A percentile compares a stretch with the other conserved stretches of the same genome.
phyloP scores from a whole-genome alignment of 192 early-diverging fungal species.

The Lobosporangium transversale region DNA sequence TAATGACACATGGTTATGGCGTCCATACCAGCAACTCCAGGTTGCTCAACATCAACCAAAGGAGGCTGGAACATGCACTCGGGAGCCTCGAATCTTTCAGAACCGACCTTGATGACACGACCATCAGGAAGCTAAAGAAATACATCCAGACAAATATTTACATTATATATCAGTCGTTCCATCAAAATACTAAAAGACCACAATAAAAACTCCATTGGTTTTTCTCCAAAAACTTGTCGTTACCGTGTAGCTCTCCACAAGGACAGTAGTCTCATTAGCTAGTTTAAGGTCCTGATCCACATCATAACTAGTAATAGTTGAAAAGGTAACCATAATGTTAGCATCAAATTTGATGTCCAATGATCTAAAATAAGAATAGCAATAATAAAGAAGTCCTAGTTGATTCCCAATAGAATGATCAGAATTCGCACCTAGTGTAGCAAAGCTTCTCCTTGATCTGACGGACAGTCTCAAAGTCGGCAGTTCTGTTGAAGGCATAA shows the following conservation, averaged over 20 bases:
- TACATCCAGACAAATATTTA: too few relatives aligned
- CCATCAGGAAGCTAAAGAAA: constrained; percentile 89
- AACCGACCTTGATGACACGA: constrained; percentile 97
- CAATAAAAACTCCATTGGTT: too few relatives aligned
- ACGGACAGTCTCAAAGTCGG: constrained; percentile 97
- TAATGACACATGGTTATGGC: background rate
- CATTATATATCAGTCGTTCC: too few relatives aligned
- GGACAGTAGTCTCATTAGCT: constrained; percentile 95
- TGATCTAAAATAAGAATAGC: too few relatives aligned
- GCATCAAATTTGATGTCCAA: too few relatives aligned
- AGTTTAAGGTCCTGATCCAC: constrained; percentile 93
- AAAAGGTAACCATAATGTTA: too few relatives aligned
- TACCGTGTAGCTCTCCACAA: constrained; percentile 95
- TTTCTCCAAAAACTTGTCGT: background rate
- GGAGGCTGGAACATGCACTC: constrained; percentile 99
- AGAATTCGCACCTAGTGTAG: constrained; percentile 84
- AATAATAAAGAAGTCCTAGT: too few relatives aligned
- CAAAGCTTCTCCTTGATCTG: constrained; percentile 99
- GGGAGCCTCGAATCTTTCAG: constrained; percentile 97
- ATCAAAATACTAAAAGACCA: too few relatives aligned
- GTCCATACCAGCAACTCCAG: constrained; percentile 85
- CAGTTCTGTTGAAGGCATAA: constrained; percentile 96
- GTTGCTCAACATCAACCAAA: constrained; percentile 93
- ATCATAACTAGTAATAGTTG: constrained; percentile 98
- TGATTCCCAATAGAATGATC: too few relatives aligned